A percentile compares a stretch with the other conserved stretches of the same genome.
Conservation (phyloP, 192 early-diverging fungal species). For the Coemansia asiatica region DNA sequence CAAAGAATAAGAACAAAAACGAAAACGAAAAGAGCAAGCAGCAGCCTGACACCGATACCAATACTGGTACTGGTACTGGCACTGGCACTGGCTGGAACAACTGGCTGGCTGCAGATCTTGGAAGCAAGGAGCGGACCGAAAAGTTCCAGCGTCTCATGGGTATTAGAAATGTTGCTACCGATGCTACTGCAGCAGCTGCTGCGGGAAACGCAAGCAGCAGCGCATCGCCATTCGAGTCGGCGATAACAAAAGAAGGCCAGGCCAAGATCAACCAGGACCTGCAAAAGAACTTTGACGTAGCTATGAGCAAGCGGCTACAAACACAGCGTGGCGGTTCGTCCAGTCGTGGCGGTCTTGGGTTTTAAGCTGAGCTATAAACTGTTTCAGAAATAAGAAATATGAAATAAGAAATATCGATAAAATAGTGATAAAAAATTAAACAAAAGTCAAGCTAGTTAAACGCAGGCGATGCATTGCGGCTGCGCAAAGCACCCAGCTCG, state of each 20-base stretch:
- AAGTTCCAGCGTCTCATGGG: slow-evolving; percentile 55
- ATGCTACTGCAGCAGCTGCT: neutral
- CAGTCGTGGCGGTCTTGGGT: slow-evolving; percentile 41
- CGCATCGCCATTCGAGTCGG: slow-evolving; percentile 45
- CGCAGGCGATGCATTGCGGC: slow-evolving; percentile 48
- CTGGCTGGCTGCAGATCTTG: slow-evolving; percentile 45
- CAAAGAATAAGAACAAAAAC: neutral
- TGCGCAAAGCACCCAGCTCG: slow-evolving; percentile 46
- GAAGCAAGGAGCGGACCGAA: slow-evolving; percentile 40
- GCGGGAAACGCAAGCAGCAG: neutral
- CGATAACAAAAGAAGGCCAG: slow-evolving; percentile 38
- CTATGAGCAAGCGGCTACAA: slow-evolving; percentile 34
- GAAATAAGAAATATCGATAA: slow-evolving; percentile 14
- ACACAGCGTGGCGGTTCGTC: slow-evolving; percentile 18
- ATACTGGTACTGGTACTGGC: no score
- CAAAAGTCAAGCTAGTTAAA: neutral
- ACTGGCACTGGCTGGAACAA: slow-evolving; percentile 44
- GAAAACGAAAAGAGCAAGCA: neutral
- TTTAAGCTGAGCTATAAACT: slow-evolving; percentile 18
- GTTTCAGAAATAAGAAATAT: neutral
- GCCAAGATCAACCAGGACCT: slow-evolving; percentile 38
- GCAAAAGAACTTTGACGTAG: slow-evolving; percentile 46
- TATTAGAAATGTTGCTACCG: slow-evolving; percentile 11
- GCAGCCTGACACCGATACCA: no score
- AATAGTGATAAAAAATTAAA: slow-evolving; percentile 15